Base-by-base conservation (phyloP, 2,329 filamentous ascomycete species). In the Hyphodiscus sp. region DNA sequence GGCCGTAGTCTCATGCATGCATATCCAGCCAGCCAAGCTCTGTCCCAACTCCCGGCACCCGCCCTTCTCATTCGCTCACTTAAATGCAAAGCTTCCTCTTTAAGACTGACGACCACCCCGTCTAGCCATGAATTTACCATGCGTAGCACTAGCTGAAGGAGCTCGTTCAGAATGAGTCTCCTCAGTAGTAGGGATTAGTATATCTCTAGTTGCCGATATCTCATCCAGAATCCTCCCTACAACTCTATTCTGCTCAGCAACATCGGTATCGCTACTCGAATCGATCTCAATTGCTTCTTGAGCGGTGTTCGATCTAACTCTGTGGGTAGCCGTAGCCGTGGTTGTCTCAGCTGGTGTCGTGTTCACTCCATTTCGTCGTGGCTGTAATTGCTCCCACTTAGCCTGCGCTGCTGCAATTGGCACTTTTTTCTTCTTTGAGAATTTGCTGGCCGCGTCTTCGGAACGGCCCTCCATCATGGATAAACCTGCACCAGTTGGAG, bases 361-460 rank as follows among this genome's bases (percentile, higher is more conserved):
- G 6, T n/a, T 30, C n/a, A 16, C 20, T 13, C 15, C 43, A 1
- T 47, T 13, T 2, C 41, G 19, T 26, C 42, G 47, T 26, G 49
- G 49, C 29, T 52, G 46, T 30, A 55, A 45, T 16, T 49, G 45
- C 30, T 55, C 53, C 53, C 53, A 55, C 15, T 20, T 48, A 41
- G 49, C 23, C 29, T 55, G 53, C 13, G 42, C 30, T 2, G 18
- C 43, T 3, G 13, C 18, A 13, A 52, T 45, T 1, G 49, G 53
- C 1, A 55, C 50, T 20, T 46, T 54, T 20, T 46, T 54, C 50
- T 52, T 53, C 3, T 26, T 11, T 9, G 29, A 3, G 19, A 19
- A 26, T 11, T 38, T 30, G 15, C 4, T 18, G 11, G 16, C n/a
- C 16, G 38, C 20, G 10, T 44, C 29, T n/a, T 43, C 33, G 20